phyloP scores from a whole-genome alignment of 305 asterid genomes.

The Rubia peregrina region DNA sequence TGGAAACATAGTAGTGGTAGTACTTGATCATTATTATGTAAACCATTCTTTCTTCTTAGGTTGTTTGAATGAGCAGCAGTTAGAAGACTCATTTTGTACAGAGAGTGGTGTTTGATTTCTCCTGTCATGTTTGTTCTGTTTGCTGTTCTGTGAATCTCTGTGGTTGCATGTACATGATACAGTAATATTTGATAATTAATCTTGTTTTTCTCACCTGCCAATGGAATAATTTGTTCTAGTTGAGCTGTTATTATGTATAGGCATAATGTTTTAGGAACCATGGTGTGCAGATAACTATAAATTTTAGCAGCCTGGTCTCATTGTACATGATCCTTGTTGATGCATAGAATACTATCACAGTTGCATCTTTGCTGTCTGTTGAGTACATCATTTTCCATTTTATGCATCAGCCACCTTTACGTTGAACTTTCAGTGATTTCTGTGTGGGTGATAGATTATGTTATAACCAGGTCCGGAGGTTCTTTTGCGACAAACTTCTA shows the following conservation, averaged over 20 bases:
- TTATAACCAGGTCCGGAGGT: constrained; percentile 63
- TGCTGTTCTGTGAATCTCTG: neutral
- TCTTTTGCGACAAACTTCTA: constrained; percentile 72
- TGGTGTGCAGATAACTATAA: neutral
- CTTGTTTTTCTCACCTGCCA: neutral
- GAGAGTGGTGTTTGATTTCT: constrained; percentile 6
- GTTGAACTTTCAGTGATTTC: neutral
- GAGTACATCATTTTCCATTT: neutral
- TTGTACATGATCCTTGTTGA: neutral
- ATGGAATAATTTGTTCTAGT: neutral
- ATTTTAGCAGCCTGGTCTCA: neutral
- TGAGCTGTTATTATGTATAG: neutral
- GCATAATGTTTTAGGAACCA: neutral
- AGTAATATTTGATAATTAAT: neutral
- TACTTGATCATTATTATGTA: constrained; percentile 2
- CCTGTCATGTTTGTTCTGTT: neutral
- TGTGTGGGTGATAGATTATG: constrained; percentile 12
- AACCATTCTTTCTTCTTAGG: neutral
- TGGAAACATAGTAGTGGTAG: neutral
- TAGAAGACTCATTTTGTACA: neutral
- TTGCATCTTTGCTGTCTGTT: neutral
- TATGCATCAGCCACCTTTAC: neutral
- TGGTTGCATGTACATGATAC: neutral
- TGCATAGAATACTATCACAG: neutral
- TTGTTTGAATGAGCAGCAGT: neutral